Conservation (phyloP, 495 filamentous ascomycete species). For the Melanomma pulvis-pyrius region DNA sequence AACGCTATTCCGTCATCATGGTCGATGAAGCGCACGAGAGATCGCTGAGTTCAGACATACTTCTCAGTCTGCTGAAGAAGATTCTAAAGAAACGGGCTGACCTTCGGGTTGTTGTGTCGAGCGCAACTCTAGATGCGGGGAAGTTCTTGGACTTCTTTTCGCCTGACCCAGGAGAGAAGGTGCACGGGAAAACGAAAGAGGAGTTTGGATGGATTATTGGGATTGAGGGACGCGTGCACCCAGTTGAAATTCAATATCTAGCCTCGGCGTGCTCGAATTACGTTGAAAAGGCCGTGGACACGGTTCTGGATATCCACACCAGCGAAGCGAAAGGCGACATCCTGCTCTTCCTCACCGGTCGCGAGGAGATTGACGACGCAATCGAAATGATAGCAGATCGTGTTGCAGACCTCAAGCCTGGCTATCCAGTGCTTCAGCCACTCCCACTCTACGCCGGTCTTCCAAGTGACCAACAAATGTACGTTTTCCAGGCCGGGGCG, state of each 20-base stretch:
- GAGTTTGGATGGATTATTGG: slow-evolving; percentile 76
- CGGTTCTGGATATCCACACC: slow-evolving; percentile 91
- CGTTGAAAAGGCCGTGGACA: slow-evolving; percentile 81
- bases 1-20: slow-evolving; percentile 96
- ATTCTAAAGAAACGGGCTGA: slow-evolving; percentile 81
- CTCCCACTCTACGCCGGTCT: slow-evolving; percentile 49
- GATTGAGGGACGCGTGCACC: slow-evolving; percentile 87
- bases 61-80: slow-evolving; percentile 94
- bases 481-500: slow-evolving; percentile 47
- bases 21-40: slow-evolving; percentile 98
- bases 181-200: slow-evolving; percentile 42
- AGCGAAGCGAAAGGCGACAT: slow-evolving; percentile 86
- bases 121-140: slow-evolving; percentile 91
- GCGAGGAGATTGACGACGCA: slow-evolving; percentile 48
- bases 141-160: slow-evolving; percentile 85
- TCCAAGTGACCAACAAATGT: slow-evolving; percentile 47
- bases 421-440: slow-evolving; percentile 35
- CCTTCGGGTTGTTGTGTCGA: slow-evolving; percentile 87
- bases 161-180: slow-evolving; percentile 50
- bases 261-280: slow-evolving; percentile 84
- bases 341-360: slow-evolving; percentile 56
- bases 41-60: slow-evolving; percentile 89
- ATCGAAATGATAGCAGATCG: slow-evolving; percentile 44
- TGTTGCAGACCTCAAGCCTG: slow-evolving; percentile 31
- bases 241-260: slow-evolving; percentile 86